Evolutionary conservation across 164 flowering plant species (phyloP), one percentile per base, ranked within the genome.

Genomic region (Euptelea pleiosperma): DNA sequence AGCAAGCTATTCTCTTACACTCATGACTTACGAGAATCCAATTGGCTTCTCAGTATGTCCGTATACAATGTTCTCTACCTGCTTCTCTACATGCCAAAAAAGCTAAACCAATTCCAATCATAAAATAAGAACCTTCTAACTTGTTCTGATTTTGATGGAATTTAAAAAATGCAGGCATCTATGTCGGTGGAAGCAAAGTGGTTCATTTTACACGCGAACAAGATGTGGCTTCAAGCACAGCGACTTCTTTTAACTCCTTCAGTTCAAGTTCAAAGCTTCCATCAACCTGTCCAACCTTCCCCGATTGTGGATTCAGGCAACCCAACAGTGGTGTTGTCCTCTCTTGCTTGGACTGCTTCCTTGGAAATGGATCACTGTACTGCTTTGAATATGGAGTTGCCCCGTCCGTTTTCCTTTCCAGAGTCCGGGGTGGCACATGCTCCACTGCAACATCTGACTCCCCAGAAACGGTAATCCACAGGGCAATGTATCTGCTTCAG

Each of bases 391-490:
- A 91, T 58, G 96, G 82, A 48, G 97, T 79, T 2, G 37, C 73
- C 19, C 87, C 92, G 10, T 73, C 89, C 0, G 69, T 71, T 48
- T 94, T 91, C 74, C 75, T 91, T 10, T 78, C 96, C 55, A 85
- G 80, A 75, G 71, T 94, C 14, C 83, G 98, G 33, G 99, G 99
- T n/a, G 99, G 99, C 24, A 88, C 96, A 3, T 94, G 99, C 75
- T 85, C 96, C 53, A 91, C 87, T 16, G 99, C 99, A 47, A 41
- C 51, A 51, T 79, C 96, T 8, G 99, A 94, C 56, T 75, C 85
- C 11, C 70, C 89, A 1, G 89, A 79, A 28, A 44, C 73, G 25
- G 90, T 79, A 4, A 67, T 91, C 64, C 91, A 94, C 72, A 72
- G 99, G 26, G 98, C 99, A 42, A 94, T 94, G 99, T 75, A 82